Evolutionary conservation across 345 rosid species (phyloP).

Genomic region (Adansonia digitata): DNA sequence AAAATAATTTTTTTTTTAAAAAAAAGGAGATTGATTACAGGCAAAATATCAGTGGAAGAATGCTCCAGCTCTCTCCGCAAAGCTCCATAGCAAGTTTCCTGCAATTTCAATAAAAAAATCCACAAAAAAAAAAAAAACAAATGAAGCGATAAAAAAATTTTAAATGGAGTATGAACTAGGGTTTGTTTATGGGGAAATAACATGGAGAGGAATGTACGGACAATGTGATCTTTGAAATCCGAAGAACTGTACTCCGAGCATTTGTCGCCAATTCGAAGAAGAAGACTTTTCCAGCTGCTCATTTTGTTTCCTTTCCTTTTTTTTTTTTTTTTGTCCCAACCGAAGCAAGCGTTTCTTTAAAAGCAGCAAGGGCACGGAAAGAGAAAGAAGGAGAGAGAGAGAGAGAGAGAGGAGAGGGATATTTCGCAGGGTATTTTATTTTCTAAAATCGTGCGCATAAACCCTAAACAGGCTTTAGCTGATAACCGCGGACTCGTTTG

Average conservation of each 20-base stretch:
- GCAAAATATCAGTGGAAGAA: slow-evolving; percentile 51
- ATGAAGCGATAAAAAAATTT: background rate
- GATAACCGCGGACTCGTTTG: no score
- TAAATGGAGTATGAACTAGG: slow-evolving; percentile 25
- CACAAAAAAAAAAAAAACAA: background rate
- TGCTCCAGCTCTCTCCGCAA: slow-evolving; percentile 81
- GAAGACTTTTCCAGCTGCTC: slow-evolving; percentile 81
- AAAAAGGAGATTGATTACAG: slow-evolving; percentile 32
- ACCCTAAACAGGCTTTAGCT: no score
- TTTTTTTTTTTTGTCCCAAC: no score
- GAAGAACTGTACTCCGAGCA: slow-evolving; percentile 69
- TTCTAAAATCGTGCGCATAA: no score
- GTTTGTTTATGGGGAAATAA: slow-evolving; percentile 6
- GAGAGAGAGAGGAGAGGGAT: no score
- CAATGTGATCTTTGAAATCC: slow-evolving; percentile 83
- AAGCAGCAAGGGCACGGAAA: no score
- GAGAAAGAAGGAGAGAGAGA: no score
- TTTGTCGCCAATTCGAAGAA: slow-evolving; percentile 88
- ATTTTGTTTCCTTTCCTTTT: background rate
- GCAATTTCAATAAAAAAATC: slow-evolving; percentile 17
- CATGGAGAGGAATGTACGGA: slow-evolving; percentile 27
- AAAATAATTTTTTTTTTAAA: no score
- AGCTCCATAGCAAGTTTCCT: slow-evolving; percentile 83
- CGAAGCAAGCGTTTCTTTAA: no score
- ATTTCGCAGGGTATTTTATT: no score